phyloP scores from a whole-genome alignment of 257 asterid genomes.

The Salvia hispanica region DNA sequence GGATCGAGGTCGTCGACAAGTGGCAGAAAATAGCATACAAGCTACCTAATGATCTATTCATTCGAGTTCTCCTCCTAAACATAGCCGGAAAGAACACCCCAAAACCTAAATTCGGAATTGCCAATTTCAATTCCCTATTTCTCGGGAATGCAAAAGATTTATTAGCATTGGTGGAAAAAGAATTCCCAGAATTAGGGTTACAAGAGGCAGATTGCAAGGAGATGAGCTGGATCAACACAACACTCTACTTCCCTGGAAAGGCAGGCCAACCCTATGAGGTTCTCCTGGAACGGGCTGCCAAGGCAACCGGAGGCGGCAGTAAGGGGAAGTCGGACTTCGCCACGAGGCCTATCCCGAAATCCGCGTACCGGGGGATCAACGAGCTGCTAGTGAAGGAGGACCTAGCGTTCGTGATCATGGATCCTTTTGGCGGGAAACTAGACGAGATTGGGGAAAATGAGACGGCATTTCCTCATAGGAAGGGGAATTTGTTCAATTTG shows the following conservation, averaged over 20 bases:
- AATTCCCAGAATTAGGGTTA: conserved; percentile 47
- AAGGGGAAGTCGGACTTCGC: conserved; percentile 52
- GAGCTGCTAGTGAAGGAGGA: conserved; percentile 30
- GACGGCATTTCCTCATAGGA: conserved; percentile 61
- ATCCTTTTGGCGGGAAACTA: conserved; percentile 69
- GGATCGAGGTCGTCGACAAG: conserved; percentile 35
- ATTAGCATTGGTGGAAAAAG: conserved; percentile 23
- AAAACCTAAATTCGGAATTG: not conserved
- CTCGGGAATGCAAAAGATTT: conserved; percentile 37
- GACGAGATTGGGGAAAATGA: conserved; percentile 34
- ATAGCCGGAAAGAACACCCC: not conserved
- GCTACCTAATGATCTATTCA: conserved; percentile 43
- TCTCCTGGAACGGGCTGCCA: conserved; percentile 37
- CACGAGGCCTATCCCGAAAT: conserved; percentile 33
- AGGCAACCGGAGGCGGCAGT: conserved; percentile 28
- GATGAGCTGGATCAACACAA: conserved; percentile 61
- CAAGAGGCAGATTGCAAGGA: conserved; percentile 37
- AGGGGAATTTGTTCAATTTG: conserved; percentile 47
- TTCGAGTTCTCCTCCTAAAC: conserved; percentile 42
- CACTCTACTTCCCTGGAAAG: conserved; percentile 27
- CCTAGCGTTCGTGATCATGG: conserved; percentile 41
- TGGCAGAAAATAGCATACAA: conserved; percentile 47
- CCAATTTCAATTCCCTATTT: conserved; percentile 39
- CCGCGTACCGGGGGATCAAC: conserved; percentile 33
- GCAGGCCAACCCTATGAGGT: conserved; percentile 20